Percentiles rank a stretch among this genome's conserved stretches.
Evolutionary conservation across 305 asterid genomes (phyloP).

Genomic region (Rubia tinctorum): DNA sequence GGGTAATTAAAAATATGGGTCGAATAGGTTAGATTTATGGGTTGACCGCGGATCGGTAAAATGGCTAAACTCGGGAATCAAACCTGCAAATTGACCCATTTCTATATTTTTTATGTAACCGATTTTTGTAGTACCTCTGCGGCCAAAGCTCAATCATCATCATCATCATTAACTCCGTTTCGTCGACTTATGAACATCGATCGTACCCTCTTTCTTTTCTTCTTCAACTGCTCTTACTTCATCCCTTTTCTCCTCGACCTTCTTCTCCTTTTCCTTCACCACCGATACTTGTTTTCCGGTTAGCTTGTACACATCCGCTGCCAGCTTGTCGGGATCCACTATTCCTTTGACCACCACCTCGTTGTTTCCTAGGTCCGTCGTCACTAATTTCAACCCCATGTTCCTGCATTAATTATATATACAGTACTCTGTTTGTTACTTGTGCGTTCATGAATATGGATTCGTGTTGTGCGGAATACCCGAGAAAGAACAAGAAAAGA

Average conservation of each 20-base stretch:
- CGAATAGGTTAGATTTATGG: no score
- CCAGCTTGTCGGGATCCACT: slow-evolving; percentile 75
- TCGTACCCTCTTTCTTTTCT: neutral
- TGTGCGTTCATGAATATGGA: no score
- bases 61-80: no score
- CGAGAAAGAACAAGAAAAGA: no score
- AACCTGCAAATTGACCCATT: no score
- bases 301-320: slow-evolving; percentile 60
- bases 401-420: slow-evolving; percentile 11
- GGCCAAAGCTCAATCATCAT: slow-evolving; percentile 39
- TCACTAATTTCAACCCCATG: slow-evolving; percentile 66
- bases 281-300: slow-evolving; percentile 73
- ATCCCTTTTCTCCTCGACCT: slow-evolving; percentile 26
- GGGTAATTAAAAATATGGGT: no score
- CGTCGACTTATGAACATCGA: neutral
- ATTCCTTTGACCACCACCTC: slow-evolving; percentile 62
- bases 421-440: no score
- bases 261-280: slow-evolving; percentile 56
- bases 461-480: no score
- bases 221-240: neutral
- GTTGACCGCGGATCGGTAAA: no score
- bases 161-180: neutral
- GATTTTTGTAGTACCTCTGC: slow-evolving; percentile 34
- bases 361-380: slow-evolving; percentile 51
- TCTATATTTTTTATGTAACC: no score